phyloP scores from a whole-genome alignment of 2,329 filamentous ascomycete species.

The Xylaria sp. region DNA sequence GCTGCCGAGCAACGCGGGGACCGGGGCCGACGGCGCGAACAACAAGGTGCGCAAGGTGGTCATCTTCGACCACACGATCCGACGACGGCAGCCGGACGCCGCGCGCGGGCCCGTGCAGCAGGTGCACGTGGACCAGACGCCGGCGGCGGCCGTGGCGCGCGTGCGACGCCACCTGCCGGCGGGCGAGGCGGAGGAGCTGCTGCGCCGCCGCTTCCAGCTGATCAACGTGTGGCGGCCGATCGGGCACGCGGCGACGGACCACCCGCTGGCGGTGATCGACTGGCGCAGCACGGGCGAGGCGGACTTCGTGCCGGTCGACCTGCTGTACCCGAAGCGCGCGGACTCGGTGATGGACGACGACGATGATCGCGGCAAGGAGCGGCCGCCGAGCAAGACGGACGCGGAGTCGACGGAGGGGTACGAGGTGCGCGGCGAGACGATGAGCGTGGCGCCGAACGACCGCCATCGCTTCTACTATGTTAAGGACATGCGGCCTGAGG shows the following conservation, averaged over 20 bases:
- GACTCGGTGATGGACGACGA: slow-evolving; percentile 46
- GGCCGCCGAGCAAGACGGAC: slow-evolving; percentile 49
- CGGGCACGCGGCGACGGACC: slow-evolving; percentile 62
- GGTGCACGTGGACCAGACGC: slow-evolving; percentile 76
- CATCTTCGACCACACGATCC: slow-evolving; percentile 76
- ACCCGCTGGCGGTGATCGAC: slow-evolving; percentile 67
- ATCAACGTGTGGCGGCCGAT: slow-evolving; percentile 77
- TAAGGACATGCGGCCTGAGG: slow-evolving; percentile 68
- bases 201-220: slow-evolving; percentile 64
- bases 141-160: slow-evolving; percentile 63
- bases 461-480: slow-evolving; percentile 67
- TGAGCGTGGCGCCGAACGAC: slow-evolving; percentile 62
- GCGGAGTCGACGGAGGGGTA: slow-evolving; percentile 62
- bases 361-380: slow-evolving; percentile 65
- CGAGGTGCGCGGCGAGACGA: slow-evolving; percentile 65
- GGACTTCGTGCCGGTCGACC: slow-evolving; percentile 65
- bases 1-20: slow-evolving; percentile 45
- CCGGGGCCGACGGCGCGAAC: slow-evolving; percentile 1
- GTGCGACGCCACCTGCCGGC: slow-evolving; percentile 65
- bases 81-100: slow-evolving; percentile 57
- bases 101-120: slow-evolving; percentile 70
- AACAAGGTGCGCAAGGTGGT: slow-evolving; percentile 49
- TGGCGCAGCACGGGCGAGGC: slow-evolving; percentile 60
- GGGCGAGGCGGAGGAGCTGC: slow-evolving; percentile 59
- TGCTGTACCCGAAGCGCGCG: slow-evolving; percentile 60